These are phyloP conservation scores for Saccharomyces hybrid DNA, from an alignment of 1,139 yeast species.

Conservation along the genomic window DNA sequence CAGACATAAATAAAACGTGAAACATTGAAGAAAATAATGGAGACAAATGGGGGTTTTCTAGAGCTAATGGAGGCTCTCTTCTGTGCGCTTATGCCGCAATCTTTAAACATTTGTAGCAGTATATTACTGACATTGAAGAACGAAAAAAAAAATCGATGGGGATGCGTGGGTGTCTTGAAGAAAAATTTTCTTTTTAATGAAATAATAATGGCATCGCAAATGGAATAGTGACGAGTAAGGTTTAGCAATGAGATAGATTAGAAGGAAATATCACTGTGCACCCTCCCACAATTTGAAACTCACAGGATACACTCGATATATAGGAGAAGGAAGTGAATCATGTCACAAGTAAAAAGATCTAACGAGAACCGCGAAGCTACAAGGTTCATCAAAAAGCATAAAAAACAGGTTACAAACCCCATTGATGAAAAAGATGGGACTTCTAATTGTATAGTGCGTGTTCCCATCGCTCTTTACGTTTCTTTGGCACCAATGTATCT, in stretches of 20 bases:
- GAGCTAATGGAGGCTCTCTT: too few species aligned
- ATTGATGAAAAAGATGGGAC: constrained; percentile 22
- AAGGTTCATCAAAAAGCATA: constrained; percentile 26
- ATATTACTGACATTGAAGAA: background rate
- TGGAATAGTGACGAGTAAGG: background rate
- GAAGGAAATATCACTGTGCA: background rate
- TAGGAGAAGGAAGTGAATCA: constrained; percentile 1
- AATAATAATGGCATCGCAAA: background rate
- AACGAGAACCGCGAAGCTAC: constrained; percentile 15
- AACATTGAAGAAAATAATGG: too few species aligned
- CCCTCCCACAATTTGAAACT: too few species aligned
- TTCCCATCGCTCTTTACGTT: constrained; percentile 61
- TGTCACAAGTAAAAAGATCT: constrained; percentile 21
- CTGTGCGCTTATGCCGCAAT: too few species aligned
- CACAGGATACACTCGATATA: background rate
- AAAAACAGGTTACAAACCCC: constrained; percentile 25
- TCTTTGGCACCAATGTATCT: constrained; percentile 80
- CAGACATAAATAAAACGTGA: too few species aligned
- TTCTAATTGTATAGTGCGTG: constrained; percentile 32
- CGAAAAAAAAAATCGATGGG: background rate
- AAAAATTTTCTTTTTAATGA: background rate
- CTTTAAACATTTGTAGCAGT: too few species aligned
- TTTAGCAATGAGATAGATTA: background rate
- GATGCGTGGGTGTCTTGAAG: background rate
- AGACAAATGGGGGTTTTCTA: too few species aligned